Evolutionary conservation across 106 monocot species (phyloP).

Genomic region (Cymbidium sinense): DNA sequence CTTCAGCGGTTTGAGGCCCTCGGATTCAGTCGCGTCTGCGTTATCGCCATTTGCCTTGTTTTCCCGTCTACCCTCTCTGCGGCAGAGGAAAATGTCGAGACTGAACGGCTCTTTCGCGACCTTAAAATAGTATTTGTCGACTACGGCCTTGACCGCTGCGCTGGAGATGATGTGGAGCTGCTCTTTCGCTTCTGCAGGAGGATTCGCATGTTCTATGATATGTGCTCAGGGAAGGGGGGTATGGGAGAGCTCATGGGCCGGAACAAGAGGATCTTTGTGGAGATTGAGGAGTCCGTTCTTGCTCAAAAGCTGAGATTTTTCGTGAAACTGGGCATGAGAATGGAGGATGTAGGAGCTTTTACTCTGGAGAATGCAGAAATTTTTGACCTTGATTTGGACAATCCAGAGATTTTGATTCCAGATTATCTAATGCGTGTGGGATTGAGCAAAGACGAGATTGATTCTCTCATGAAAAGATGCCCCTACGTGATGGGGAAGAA

Average conservation of each 20-base stretch:
- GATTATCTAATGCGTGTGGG: conserved; percentile 39
- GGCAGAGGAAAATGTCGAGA: conserved; percentile 1
- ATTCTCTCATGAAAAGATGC: conserved; percentile 12
- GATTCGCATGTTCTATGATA: conserved; percentile 57
- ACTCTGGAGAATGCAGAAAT: conserved; percentile 29
- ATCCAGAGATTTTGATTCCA: conserved; percentile 33
- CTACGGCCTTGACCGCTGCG: conserved; percentile 13
- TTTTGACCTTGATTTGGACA: conserved; percentile 48
- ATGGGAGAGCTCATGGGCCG: conserved; percentile 50
- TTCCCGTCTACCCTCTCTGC: conserved; percentile 41
- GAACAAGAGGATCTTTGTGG: conserved; percentile 31
- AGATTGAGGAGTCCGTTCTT: conserved; percentile 32
- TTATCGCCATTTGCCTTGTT: conserved; percentile 58
- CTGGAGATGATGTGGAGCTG: conserved; percentile 41
- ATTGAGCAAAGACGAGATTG: conserved; percentile 23
- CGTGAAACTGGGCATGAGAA: conserved; percentile 46
- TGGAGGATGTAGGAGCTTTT: conserved; percentile 38
- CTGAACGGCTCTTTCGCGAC: conserved; percentile 30
- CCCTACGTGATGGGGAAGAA: conserved; percentile 71
- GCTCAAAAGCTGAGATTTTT: conserved; percentile 50
- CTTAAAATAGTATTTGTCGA: conserved; percentile 34
- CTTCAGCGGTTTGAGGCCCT: conserved; percentile 31
- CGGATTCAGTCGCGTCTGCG: conserved; percentile 29
- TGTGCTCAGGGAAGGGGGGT: conserved; percentile 36
- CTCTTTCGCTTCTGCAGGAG: conserved; percentile 35